These are phyloP conservation scores for Pueraria montana DNA, from an alignment of 306 rosid species.

Conservation along the genomic window DNA sequence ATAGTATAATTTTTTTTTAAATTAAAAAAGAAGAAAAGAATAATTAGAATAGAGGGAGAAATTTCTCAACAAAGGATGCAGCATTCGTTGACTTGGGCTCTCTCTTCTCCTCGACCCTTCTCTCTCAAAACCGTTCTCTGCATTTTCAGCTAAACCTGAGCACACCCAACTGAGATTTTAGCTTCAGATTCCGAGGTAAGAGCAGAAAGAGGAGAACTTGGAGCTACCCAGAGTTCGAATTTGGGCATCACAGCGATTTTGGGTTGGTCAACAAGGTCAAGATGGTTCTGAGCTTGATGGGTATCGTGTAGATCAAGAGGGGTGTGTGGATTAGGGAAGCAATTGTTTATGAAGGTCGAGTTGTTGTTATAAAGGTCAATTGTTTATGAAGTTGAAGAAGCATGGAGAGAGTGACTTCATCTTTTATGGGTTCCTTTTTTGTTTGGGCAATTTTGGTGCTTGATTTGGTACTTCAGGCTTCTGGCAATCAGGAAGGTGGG, in stretches of 20 bases:
- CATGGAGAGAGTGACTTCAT: constrained; percentile 55
- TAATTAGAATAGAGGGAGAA: constrained; percentile 37
- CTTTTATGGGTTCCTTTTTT: constrained; percentile 53
- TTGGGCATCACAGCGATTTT: constrained; percentile 26
- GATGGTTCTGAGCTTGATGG: constrained; percentile 39
- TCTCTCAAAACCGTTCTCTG: constrained; percentile 36
- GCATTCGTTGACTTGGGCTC: constrained; percentile 55
- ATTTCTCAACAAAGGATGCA: constrained; percentile 49
- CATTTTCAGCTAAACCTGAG: constrained; percentile 44
- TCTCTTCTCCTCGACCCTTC: constrained; percentile 38
- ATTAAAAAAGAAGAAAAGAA: constrained; percentile 14
- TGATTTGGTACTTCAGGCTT: constrained; percentile 60
- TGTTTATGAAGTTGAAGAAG: constrained; percentile 42
- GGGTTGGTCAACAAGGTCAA: constrained; percentile 51
- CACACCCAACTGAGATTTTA: constrained; percentile 44
- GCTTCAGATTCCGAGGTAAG: constrained; percentile 42
- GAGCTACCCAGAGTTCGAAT: constrained; percentile 48
- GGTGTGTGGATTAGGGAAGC: constrained; percentile 37
- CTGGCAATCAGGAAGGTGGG: constrained; percentile 84
- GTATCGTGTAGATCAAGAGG: constrained; percentile 52
- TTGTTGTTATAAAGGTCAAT: constrained; percentile 1
- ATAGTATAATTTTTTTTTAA: background rate
- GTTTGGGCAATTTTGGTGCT: constrained; percentile 61
- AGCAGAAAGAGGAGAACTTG: constrained; percentile 27
- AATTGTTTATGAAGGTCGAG: constrained; percentile 46